phyloP scores from a whole-genome alignment of 2,329 filamentous ascomycete species.

The Diaporthe citrichinensis region DNA sequence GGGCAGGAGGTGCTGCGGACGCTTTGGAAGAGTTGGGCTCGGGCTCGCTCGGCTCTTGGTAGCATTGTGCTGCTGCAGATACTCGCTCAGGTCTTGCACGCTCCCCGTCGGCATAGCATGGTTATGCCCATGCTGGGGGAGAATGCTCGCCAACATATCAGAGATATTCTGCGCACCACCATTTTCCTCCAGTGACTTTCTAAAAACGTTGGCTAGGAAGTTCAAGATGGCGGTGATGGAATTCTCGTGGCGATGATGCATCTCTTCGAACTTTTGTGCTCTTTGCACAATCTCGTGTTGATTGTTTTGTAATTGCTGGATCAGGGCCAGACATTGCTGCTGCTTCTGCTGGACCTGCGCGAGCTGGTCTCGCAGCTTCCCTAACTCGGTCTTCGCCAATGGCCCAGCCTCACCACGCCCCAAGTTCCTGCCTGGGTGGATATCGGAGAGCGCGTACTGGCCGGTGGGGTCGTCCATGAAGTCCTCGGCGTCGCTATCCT shows the following conservation, averaged over 20 bases:
- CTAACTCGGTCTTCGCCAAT: slow-evolving; percentile 79
- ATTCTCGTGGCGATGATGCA: slow-evolving; percentile 97
- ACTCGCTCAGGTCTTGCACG: slow-evolving; percentile 74
- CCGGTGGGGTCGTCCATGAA: slow-evolving; percentile 55
- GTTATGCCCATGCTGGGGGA: slow-evolving; percentile 66
- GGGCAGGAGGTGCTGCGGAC: slow-evolving; percentile 67
- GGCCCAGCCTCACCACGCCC: slow-evolving; percentile 62
- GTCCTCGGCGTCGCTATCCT: slow-evolving; percentile 79
- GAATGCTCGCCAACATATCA: slow-evolving; percentile 85
- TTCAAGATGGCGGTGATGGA: slow-evolving; percentile 99
- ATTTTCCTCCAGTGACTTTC: slow-evolving; percentile 90
- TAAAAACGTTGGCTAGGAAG: slow-evolving; percentile 96
- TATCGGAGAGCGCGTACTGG: slow-evolving; percentile 43
- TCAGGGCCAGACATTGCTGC: slow-evolving; percentile 85
- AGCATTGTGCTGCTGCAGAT: slow-evolving; percentile 62
- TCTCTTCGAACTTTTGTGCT: slow-evolving; percentile 87
- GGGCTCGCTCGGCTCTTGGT: slow-evolving; percentile 55
- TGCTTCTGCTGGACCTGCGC: slow-evolving; percentile 88
- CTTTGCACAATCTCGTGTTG: slow-evolving; percentile 91
- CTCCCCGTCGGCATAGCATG: slow-evolving; percentile 63
- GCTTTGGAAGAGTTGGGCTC: slow-evolving; percentile 59
- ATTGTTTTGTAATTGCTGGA: slow-evolving; percentile 84
- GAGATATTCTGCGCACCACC: slow-evolving; percentile 81
- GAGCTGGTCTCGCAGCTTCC: slow-evolving; percentile 83
- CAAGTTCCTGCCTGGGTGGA: slow-evolving; percentile 52